phyloP scores from a whole-genome alignment of 257 asterid genomes.

The Solanum clarkiae region DNA sequence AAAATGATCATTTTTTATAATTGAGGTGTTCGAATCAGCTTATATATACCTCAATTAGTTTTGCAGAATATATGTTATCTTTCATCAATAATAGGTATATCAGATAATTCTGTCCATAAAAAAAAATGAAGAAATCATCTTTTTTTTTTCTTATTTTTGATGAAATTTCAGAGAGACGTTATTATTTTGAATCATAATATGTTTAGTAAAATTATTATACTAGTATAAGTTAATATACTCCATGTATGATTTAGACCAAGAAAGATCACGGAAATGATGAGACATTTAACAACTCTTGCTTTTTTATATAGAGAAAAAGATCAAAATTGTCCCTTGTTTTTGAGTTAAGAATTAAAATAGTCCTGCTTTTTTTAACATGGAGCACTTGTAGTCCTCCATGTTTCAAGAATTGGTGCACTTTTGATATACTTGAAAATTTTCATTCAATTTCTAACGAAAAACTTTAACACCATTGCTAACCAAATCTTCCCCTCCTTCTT shows the following conservation, averaged over 20 bases:
- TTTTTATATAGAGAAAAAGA: neutral
- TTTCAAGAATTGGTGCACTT: too few relatives aligned
- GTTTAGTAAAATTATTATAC: neutral
- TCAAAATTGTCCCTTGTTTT: too few relatives aligned
- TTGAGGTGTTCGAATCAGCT: neutral
- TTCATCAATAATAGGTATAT: neutral
- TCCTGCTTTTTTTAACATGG: too few relatives aligned
- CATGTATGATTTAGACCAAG: neutral
- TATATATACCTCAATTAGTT: neutral
- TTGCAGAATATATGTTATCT: too few relatives aligned
- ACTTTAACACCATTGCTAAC: too few relatives aligned
- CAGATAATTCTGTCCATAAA: neutral
- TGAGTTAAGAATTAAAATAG: too few relatives aligned
- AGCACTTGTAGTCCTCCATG: too few relatives aligned
- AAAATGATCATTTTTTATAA: neutral
- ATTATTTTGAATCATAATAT: neutral
- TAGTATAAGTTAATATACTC: neutral
- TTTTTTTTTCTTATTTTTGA: neutral
- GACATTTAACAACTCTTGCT: neutral
- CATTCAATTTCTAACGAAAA: too few relatives aligned
- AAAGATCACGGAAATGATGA: neutral
- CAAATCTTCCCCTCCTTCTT: too few relatives aligned
- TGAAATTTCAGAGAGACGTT: neutral
- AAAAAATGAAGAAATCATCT: fast-evolving
- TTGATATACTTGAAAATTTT: too few relatives aligned